Conservation (phyloP, 2,329 filamentous ascomycete genomes). For the Aspergillus sp. region DNA sequence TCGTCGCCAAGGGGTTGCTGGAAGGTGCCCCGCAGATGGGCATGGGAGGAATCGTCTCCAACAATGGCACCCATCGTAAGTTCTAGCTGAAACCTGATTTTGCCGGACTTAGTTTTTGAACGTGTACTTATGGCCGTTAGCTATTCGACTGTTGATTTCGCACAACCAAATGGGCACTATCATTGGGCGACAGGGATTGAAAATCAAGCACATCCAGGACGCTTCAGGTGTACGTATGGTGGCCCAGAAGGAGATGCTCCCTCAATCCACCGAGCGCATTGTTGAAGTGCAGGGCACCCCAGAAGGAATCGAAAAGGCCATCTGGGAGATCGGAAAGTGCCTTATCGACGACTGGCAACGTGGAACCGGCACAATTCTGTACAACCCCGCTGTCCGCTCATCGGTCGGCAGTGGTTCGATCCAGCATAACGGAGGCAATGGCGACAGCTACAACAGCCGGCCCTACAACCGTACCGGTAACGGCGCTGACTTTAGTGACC, state of each 20-base stretch:
- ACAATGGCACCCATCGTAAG: slow-evolving; percentile 93
- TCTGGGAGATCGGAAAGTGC: slow-evolving; percentile 99
- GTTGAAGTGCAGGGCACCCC: slow-evolving; percentile 95
- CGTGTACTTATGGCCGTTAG: slow-evolving; percentile 49
- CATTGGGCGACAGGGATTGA: slow-evolving; percentile 91
- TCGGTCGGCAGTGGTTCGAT: slow-evolving; percentile 61
- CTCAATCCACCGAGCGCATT: slow-evolving; percentile 95
- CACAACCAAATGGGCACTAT: slow-evolving; percentile 99
- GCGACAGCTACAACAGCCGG: slow-evolving; percentile 58
- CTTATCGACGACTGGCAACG: slow-evolving; percentile 97
- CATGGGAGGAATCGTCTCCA: slow-evolving; percentile 87
- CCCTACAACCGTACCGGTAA: slow-evolving; percentile 92
- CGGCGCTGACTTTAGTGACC: slow-evolving; percentile 94
- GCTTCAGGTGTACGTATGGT: slow-evolving; percentile 97
- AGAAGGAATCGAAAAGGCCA: slow-evolving; percentile 89
- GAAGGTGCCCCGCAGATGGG: slow-evolving; percentile 94
- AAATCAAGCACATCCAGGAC: slow-evolving; percentile 99
- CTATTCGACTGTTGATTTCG: slow-evolving; percentile 95
- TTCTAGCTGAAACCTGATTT: slow-evolving; percentile 20
- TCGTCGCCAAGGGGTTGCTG: slow-evolving; percentile 86
- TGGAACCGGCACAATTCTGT: slow-evolving; percentile 92
- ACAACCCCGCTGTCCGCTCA: slow-evolving; percentile 92
- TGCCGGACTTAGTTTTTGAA: neutral
- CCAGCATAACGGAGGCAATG: slow-evolving; percentile 53
- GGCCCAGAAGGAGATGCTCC: slow-evolving; percentile 98